Conservation (phyloP, 2,329 filamentous ascomycete species). For the Niveomyces coronatus region DNA sequence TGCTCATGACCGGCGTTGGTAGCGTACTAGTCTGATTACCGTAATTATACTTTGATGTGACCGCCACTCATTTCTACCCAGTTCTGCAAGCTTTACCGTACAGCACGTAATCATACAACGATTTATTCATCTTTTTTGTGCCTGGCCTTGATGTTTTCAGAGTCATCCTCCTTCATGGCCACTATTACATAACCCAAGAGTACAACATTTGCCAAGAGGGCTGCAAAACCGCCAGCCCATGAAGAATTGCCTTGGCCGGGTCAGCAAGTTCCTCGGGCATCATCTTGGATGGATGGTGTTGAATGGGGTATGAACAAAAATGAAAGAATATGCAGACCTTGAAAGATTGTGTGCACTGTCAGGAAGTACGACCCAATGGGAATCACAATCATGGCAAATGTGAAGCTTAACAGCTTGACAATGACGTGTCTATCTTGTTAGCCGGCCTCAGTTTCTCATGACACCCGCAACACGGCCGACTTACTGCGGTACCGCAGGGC, state of each 20-base stretch:
- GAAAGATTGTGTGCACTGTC: slow-evolving; percentile 65
- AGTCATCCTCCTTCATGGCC: slow-evolving; percentile 76
- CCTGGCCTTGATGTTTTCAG: slow-evolving; percentile 28
- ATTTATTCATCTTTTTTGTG: slow-evolving; percentile 40
- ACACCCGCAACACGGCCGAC: slow-evolving; percentile 6
- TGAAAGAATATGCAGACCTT: slow-evolving; percentile 41
- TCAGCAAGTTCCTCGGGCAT: slow-evolving; percentile 8
- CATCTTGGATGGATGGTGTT: not conserved
- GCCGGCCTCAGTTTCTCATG: slow-evolving; percentile 8
- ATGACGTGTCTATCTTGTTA: slow-evolving; percentile 59
- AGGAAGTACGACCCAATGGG: slow-evolving; percentile 87
- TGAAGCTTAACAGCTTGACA: slow-evolving; percentile 81
- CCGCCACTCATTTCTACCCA: not conserved
- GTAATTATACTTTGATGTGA: slow-evolving; percentile 8
- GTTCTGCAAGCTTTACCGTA: not conserved
- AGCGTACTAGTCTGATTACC: slow-evolving; percentile 15
- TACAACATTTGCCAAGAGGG: slow-evolving; percentile 84
- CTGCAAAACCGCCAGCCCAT: slow-evolving; percentile 74
- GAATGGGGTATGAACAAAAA: not conserved
- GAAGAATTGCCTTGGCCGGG: slow-evolving; percentile 67
- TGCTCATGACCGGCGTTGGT: slow-evolving; percentile 19
- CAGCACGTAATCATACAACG: too few species aligned
- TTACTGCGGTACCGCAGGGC: slow-evolving; percentile 75
- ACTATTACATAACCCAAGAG: slow-evolving; percentile 84
- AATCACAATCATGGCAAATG: slow-evolving; percentile 77